A percentile compares a stretch with the other conserved stretches of the same genome.
Conservation (phyloP, 2,329 filamentous ascomycete genomes). For the Aspergillus clavatus region DNA sequence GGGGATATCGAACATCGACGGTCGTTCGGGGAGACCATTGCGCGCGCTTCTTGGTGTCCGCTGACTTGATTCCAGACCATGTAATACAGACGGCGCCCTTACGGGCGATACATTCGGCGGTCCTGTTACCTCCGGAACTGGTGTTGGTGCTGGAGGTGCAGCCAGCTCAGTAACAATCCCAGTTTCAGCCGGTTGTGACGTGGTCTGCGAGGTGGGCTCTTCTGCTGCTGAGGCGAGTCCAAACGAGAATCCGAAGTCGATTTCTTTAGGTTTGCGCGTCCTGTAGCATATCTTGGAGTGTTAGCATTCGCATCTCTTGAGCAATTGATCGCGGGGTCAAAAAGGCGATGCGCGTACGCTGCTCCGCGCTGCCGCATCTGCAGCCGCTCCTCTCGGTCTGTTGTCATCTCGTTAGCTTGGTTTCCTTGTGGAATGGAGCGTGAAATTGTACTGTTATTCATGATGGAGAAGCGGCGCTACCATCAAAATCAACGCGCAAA, state of each 20-base stretch:
- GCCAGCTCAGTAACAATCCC: conserved; percentile 15
- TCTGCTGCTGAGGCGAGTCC: conserved; percentile 25
- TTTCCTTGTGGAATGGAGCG: conserved; percentile 1
- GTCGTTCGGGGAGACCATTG: conserved; percentile 27
- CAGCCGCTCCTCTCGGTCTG: conserved; percentile 51
- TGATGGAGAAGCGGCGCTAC: conserved; percentile 29
- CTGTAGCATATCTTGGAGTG: conserved; percentile 27
- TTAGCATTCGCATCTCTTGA: conserved; percentile 19
- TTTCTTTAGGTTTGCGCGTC: conserved; percentile 43
- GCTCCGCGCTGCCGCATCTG: conserved; percentile 56
- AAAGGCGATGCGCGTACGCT: conserved; percentile 42
- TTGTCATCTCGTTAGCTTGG: conserved; percentile 9
- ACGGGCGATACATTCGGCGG: conserved; percentile 11
- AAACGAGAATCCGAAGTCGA: conserved; percentile 50
- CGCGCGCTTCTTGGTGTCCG: conserved; percentile 31
- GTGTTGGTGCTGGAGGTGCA: conserved; percentile 16
- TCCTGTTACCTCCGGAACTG: conserved; percentile 9
- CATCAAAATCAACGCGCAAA: conserved; percentile 29
- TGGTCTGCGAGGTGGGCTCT: conserved; percentile 18
- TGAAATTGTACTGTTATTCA: conserved; percentile 36
- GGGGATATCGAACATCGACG: conserved; percentile 35
- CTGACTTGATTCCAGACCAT: conserved; percentile 4
- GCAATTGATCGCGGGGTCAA: conserved; percentile 19
- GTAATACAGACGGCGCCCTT: conserved; percentile 14
- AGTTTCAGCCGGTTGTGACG: conserved; percentile 21